Base-by-base conservation (phyloP, 352 stramenopile species). In the Pythium vanterpoolii region DNA sequence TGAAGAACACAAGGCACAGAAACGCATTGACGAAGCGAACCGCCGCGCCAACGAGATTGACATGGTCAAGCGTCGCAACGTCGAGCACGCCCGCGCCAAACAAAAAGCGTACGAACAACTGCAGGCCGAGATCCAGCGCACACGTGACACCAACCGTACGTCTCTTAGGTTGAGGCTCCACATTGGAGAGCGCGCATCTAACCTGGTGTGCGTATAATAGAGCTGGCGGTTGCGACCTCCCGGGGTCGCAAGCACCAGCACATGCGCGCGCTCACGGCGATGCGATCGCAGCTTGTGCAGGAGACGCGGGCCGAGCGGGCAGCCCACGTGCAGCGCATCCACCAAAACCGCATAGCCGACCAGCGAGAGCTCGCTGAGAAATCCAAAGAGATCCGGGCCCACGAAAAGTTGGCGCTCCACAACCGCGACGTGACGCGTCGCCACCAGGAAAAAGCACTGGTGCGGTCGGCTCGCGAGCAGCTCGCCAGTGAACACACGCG, bases 21-120 rank as follows among this genome's bases (percentile, higher is more conserved):
- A 78, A 42, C 73, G 83, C 1, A 89, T 90, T n/a, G 79, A 87
- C 33, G 83, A 87, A 21, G 79, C 79, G 4, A 87, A 87, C 21
- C 66, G 73, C 13, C 75, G 83, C 28, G 77, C 77, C 3, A 54
- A 66, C 0, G 79, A 93, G 57, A 88, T 90, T 38, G 70, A 87
- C 42, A 42, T 51, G 5, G 64, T 86, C 34, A 87, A 88, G 62
- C 76, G 76, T 34, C 76, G 77, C 27, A 92, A 90, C 52, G 62
- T 70, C 21, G 71, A 79, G 42, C 66, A 71, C 45, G 74, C 78
- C 36, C 71, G 74, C 16, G 60, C 60, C 38, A 90, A 88, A 53
- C 73, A 77, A 56, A 69, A 76, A 38, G 68, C 69, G 11, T 52
- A 69, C 27, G 75, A 87, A 49, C 73, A 87, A 55, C 69, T 84